Base-by-base conservation (phyloP, 441 rosid species). In the Aleurites moluccanus region DNA sequence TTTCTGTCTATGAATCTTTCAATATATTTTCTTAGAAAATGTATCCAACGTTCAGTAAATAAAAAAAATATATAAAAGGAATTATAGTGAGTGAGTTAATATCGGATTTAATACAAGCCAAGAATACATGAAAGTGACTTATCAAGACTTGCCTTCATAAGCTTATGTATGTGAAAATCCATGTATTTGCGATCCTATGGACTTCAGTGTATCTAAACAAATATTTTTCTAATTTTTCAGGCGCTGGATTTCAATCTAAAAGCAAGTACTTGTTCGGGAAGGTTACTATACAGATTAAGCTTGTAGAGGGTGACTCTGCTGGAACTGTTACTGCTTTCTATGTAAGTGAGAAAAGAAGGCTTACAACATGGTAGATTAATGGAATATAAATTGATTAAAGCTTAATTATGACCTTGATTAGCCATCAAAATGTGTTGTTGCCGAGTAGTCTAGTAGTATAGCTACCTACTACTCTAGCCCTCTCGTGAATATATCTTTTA, bases 231-330 rank as follows among this genome's bases (percentile, higher is more conserved):
- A 45, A 13, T 30, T 4, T 23, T 50, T 33, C 89, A 95, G 99
- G 99, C 23, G 92, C 98, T 85, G 98, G 99, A 45, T 95, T 95
- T 79, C 85, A 84, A 27, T 93, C 98, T 18, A 95, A 89, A 78
- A 91, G 79, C 90, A 93, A 89, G 80, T 95, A 93, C 57, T 33
- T 92, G 90, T 95, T 95, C 30, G 99, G 98, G 25, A 93, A 93
- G 82, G 97, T 93, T 42, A 83, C 91, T 44, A 75, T 86, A 6
- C 97, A 93, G 87, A 93, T 96, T 69, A 96, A 96, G 86, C 97
- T 96, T 38, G 98, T 93, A 0, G 98, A 88, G 56, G 84, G 81
- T n/a, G 84, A 81, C 63, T 81, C 84, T 56, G 81, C 81, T 18
- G 81, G 81, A 56, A 92, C 97, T 27, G 98, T 90, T 20, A 90